Conservation (phyloP, 23 red algal genomes). For the Gracilariopsis chorda region DNA sequence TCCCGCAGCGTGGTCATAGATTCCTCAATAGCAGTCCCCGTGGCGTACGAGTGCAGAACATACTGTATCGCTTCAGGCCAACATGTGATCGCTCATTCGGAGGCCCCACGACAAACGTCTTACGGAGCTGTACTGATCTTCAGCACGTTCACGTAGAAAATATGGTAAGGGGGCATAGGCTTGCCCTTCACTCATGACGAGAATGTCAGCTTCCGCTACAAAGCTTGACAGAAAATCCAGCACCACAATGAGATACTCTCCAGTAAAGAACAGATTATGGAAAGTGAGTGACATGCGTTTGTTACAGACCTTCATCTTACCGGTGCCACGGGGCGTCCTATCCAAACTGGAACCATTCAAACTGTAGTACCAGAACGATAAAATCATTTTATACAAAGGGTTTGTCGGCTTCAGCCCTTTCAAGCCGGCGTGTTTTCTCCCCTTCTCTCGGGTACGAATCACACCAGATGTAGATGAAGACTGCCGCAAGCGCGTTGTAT, state of each 20-base stretch:
- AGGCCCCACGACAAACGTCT: not conserved
- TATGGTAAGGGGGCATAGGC: not conserved
- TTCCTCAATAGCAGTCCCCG: not conserved
- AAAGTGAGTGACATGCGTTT: not conserved
- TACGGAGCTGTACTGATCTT: not conserved
- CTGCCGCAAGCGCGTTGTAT: not conserved
- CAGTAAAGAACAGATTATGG: not conserved
- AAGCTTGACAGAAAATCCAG: constrained; percentile 13
- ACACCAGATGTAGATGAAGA: not conserved
- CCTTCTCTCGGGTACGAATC: not conserved
- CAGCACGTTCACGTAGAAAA: not conserved
- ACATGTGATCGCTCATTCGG: not conserved
- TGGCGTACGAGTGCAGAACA: not conserved
- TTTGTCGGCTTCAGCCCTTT: not conserved
- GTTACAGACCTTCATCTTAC: not conserved
- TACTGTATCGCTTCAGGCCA: constrained; percentile 16
- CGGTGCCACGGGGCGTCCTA: not conserved
- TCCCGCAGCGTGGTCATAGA: not conserved
- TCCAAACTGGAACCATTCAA: not conserved
- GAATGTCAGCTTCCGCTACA: constrained; percentile 1
- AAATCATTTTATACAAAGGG: not conserved
- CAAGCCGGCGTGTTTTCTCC: not conserved
- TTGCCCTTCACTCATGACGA: not conserved
- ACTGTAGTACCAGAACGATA: not conserved
- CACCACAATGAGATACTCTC: not conserved